Evolutionary conservation across 352 stramenopile species (phyloP), one percentile per base, ranked within the genome.

Genomic region (Phytophthora tubulina): DNA sequence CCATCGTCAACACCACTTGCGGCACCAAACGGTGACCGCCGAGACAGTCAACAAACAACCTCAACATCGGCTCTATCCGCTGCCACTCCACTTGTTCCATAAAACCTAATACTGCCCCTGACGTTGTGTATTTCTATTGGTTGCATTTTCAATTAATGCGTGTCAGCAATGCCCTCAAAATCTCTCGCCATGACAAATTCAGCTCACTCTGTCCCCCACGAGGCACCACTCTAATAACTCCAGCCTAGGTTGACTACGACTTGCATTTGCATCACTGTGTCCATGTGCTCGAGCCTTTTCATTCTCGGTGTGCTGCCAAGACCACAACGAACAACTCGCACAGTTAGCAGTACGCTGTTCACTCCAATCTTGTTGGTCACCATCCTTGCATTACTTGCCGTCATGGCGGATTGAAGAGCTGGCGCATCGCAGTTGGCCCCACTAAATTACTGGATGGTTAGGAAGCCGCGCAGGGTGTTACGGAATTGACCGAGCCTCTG

Each of bases 401-500:
- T 38, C 44, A 27, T 45, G 49, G n/a, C 17, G 31, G 17, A 27
- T 49, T 53, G 56, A 45, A 53, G 42, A 67, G 35, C 44, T 73
- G 32, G 38, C 46, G 38, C 61, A 52, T 62, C 56, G 21, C 33
- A 56, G 42, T 53, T 21, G 49, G 63, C 51, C 63, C 46, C 44
- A 64, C 51, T 64, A 63, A 73, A 68, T 78, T 88, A 90, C 72
- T 94, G 82, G 66, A 94, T 84, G 30, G 97, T 99, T 36, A 99
- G 84, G 76, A 99, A 99, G 50, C 91, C 77, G 58, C 96, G 88
- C 55, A 98, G 86, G 27, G 96, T 92, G 58, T 99, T 96, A 49
- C 97, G 95, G 81, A 99, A 99, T 55, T 97, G 91, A 15, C 96
- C 98, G 17, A 99, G 83, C 61, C 96, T 98, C 78, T 99, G 97